Evolutionary conservation across 345 rosid species (phyloP).

Genomic region (Eucalyptus erythrocorys): DNA sequence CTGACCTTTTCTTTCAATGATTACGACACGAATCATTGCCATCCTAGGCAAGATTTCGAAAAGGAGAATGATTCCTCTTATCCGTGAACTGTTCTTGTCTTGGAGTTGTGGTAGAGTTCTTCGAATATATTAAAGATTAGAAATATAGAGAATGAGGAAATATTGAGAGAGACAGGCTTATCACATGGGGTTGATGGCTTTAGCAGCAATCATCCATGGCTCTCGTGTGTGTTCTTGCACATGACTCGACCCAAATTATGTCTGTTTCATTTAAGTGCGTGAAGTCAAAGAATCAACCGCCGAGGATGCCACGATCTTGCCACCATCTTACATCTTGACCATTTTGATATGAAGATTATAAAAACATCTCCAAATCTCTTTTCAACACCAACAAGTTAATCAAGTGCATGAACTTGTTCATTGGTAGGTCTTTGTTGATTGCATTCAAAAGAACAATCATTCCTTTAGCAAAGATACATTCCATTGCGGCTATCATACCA

Average conservation of each 20-base stretch:
- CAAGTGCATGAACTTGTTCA: background rate
- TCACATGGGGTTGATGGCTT: background rate
- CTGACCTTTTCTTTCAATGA: background rate
- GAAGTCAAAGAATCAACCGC: background rate
- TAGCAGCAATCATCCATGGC: background rate
- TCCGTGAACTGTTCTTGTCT: background rate
- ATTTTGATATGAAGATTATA: background rate
- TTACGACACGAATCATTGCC: background rate
- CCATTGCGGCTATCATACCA: background rate
- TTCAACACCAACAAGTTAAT: background rate
- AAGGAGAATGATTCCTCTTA: background rate
- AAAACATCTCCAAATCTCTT: background rate
- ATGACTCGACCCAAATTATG: background rate
- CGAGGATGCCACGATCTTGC: background rate
- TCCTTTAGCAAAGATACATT: background rate
- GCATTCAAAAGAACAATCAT: background rate
- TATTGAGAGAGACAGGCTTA: background rate
- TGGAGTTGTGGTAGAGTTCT: background rate
- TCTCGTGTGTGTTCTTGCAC: background rate
- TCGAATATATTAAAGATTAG: background rate
- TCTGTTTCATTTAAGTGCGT: background rate
- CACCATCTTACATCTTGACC: background rate
- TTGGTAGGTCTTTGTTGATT: background rate
- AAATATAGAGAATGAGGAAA: background rate
- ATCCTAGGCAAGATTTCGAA: background rate